Conservation (phyloP, 495 filamentous ascomycete species). For the Letharia lupina region DNA sequence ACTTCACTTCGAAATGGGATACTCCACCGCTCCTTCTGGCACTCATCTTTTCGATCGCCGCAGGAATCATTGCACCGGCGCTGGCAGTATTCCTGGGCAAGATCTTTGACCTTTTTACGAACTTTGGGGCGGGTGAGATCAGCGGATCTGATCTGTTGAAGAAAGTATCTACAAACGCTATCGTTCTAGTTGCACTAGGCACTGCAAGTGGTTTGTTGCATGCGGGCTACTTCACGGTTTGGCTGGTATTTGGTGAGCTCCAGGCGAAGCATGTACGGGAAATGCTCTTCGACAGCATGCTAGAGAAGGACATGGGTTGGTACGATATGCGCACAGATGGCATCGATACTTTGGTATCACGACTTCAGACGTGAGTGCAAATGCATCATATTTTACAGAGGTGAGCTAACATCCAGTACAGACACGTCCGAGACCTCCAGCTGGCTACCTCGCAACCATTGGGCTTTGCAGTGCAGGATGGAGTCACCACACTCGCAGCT, state of each 20-base stretch:
- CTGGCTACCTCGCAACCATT: constrained; percentile 69
- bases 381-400: neutral
- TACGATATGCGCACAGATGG: constrained; percentile 69
- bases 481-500: constrained; percentile 51
- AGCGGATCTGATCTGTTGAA: constrained; percentile 41
- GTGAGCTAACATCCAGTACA: constrained; percentile 31
- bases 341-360: constrained; percentile 58
- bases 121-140: constrained; percentile 52
- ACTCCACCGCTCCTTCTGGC: constrained; percentile 44
- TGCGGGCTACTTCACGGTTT: constrained; percentile 54
- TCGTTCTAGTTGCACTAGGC: constrained; percentile 54
- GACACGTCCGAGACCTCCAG: constrained; percentile 77
- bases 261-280: constrained; percentile 60
- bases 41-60: constrained; percentile 47
- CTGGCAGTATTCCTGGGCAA: constrained; percentile 66
- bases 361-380: constrained; percentile 62
- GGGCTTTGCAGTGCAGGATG: constrained; percentile 56
- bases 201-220: constrained; percentile 55
- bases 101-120: constrained; percentile 63
- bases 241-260: constrained; percentile 71
- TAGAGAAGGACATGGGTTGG: constrained; percentile 71
- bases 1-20: constrained; percentile 61
- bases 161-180: constrained; percentile 48
- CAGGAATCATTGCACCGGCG: constrained; percentile 54
- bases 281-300: constrained; percentile 55